Base-by-base conservation (phyloP, 2,329 filamentous ascomycete species). In the Arachnopeziza araneosa region DNA sequence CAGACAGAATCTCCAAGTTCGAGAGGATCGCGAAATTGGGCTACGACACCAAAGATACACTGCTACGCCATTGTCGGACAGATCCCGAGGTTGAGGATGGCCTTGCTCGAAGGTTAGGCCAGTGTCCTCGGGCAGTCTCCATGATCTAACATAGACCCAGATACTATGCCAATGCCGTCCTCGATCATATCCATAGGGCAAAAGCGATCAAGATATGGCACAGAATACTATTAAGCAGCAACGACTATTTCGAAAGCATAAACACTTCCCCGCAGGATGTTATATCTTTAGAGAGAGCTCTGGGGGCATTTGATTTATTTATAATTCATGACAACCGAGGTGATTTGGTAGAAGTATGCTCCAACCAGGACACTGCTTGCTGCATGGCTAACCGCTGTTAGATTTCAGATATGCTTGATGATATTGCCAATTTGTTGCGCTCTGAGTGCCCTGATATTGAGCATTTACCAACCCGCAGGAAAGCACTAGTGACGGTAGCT, bases 241-340 rank as follows among this genome's bases (percentile, higher is more conserved):
- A 44, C 12, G 36, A 44, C 36, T 44, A 44, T 14, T 44, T 44
- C 36, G 36, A 44, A 12, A 44, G 17, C 36, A 19, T 12, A 24
- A 48, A 21, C 24, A 52, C 52, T 24, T 32, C 52, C 5, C 21
- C 52, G 19, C 24, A 80, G 6, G 78, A 82, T 57, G 74, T 78
- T 57, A 77, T 85, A 23, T 73, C 83, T 8, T 78, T 96, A 22
- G 93, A 96, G 71, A 82, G 83, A 60, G 88, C 88, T 1, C 77
- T 98, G 19, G 89, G 87, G 22, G 89, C 88, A 17, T 96, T 96
- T 72, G 95, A 98, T 73, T 82, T 98, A 75, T 98, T 98, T 74
- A 85, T 96, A 52, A 78, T 93, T 26, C 85, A 88, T 65, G 87
- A 88, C 58, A 82, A 85, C 21, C 79, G 81, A 30, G 86, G 88